Percentiles rank a stretch among this genome's conserved stretches.
These are phyloP conservation scores for Abrus pulchellus DNA, from an alignment of 306 rosid species.

Conservation along the genomic window DNA sequence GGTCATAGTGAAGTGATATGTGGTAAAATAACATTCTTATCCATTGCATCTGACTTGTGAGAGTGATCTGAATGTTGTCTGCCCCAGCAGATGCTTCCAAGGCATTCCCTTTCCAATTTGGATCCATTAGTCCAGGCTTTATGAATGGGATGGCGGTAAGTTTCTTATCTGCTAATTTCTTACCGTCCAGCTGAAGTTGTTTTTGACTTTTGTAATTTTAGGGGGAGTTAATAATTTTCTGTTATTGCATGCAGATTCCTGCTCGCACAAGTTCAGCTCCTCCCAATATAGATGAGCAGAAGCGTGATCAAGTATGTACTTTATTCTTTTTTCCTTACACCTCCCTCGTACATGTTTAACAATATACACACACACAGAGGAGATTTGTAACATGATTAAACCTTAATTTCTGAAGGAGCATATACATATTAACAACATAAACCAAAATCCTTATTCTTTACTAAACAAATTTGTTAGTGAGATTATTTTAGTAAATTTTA, in stretches of 20 bases:
- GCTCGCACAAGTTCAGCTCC: slow-evolving; percentile 98
- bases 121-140: slow-evolving; percentile 82
- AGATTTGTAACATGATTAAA: too few relatives aligned
- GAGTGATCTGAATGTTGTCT: slow-evolving; percentile 51
- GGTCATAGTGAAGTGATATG: neutral
- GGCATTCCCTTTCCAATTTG: slow-evolving; percentile 80
- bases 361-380: slow-evolving; percentile 21
- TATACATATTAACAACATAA: too few relatives aligned
- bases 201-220: slow-evolving; percentile 14
- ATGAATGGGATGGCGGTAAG: slow-evolving; percentile 83
- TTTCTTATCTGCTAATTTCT: slow-evolving; percentile 29
- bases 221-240: slow-evolving; percentile 35
- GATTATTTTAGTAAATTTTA: too few relatives aligned
- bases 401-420: too few relatives aligned
- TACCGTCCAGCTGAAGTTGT: slow-evolving; percentile 14
- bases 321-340: slow-evolving; percentile 5
- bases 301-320: slow-evolving; percentile 76
- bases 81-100: slow-evolving; percentile 72
- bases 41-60: slow-evolving; percentile 27
- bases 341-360: slow-evolving; percentile 22
- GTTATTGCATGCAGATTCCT: slow-evolving; percentile 71
- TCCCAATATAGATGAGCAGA: slow-evolving; percentile 97
- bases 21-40: neutral
- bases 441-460: too few relatives aligned
- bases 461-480: too few relatives aligned